phyloP scores from a whole-genome alignment of 306 rosid genomes.

The Pyrus betulifolia region DNA sequence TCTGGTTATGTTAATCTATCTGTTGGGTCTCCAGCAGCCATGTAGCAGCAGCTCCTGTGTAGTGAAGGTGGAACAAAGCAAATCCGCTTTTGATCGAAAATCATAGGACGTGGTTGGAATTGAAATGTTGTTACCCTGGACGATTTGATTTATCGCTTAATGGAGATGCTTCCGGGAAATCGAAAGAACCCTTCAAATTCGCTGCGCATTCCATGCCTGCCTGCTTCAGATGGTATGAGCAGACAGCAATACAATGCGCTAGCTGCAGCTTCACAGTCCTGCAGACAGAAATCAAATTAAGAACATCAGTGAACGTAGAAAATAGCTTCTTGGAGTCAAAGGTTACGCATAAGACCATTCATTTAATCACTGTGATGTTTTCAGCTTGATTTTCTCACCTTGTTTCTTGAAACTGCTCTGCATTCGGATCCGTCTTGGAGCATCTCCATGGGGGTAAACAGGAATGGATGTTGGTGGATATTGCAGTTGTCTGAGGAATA shows the following conservation, averaged over 20 bases:
- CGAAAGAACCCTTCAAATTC: background rate
- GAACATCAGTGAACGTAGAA: background rate
- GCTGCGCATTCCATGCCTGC: background rate
- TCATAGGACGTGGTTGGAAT: background rate
- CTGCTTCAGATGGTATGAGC: background rate
- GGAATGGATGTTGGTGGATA: background rate
- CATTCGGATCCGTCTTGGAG: background rate
- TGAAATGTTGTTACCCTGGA: background rate
- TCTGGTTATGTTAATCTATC: background rate
- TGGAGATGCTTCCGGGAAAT: background rate
- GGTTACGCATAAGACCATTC: slow-evolving; percentile 1
- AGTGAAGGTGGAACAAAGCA: background rate
- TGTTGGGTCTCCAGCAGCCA: background rate
- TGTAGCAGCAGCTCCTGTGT: background rate
- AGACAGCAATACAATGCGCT: background rate
- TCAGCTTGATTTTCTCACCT: slow-evolving; percentile 37
- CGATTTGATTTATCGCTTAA: background rate
- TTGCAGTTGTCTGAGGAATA: background rate
- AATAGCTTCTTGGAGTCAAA: background rate
- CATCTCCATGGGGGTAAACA: background rate
- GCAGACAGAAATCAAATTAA: slow-evolving; percentile 17
- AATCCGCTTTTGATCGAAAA: background rate
- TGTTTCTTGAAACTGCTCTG: background rate
- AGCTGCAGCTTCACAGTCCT: slow-evolving; percentile 25
- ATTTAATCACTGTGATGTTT: background rate